Percentiles rank a stretch among this genome's conserved stretches.
Conservation (phyloP, 441 rosid species). For the Populus hybrid region DNA sequence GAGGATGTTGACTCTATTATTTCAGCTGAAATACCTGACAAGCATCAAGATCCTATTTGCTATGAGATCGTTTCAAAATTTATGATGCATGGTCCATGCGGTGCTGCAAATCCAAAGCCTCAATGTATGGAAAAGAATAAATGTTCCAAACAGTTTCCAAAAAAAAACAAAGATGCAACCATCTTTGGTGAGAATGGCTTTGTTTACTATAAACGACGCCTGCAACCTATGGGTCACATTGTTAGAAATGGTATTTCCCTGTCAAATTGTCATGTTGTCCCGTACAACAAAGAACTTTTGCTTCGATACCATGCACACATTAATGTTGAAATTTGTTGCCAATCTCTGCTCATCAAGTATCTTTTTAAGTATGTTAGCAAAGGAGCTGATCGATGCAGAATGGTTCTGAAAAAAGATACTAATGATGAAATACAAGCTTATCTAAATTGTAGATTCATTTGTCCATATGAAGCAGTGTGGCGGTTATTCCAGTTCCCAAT, state of each 20-base stretch:
- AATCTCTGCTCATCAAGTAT: too few relatives aligned
- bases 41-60: neutral
- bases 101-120: neutral
- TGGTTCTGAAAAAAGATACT: too few relatives aligned
- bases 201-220: neutral
- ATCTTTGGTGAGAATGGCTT: neutral
- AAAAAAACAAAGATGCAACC: neutral
- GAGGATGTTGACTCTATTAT: too few relatives aligned
- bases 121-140: neutral
- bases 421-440: too few relatives aligned
- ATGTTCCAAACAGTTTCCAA: neutral
- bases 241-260: neutral
- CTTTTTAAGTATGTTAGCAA: too few relatives aligned
- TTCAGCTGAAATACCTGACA: too few relatives aligned
- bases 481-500: too few relatives aligned
- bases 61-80: neutral
- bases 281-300: neutral
- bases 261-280: neutral
- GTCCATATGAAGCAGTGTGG: too few relatives aligned
- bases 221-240: neutral
- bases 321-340: too few relatives aligned
- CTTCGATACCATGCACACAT: too few relatives aligned
- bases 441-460: too few relatives aligned
- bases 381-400: too few relatives aligned
- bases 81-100: slow-evolving; percentile 1